Evolutionary conservation across 2,329 filamentous ascomycete genomes (phyloP), one percentile per base, ranked within the genome.

Genomic region (Periconia digitata): DNA sequence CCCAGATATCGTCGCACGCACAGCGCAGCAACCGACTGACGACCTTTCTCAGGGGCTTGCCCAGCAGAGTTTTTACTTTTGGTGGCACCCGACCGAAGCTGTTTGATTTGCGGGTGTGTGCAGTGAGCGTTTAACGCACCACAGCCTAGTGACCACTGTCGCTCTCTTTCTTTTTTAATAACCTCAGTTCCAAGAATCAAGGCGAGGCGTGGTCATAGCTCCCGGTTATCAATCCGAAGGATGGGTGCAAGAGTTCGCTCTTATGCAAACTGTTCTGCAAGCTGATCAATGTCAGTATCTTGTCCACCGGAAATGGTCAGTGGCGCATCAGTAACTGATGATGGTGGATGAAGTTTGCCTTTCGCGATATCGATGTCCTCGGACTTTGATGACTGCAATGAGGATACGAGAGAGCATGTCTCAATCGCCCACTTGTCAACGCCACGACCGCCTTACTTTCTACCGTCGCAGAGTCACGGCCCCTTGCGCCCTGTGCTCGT

Each of bases 31-130:
- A n/a, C n/a, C n/a, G n/a, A n/a, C n/a, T n/a, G n/a, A n/a, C n/a
- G 50, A 44, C 54, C 55, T 53, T 49, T 55, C 59, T 59, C 60
- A 67, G 62, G 62, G 58, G 64, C 48, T n/a, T n/a, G n/a, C n/a
- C 58, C 55, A 47, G 51, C 45, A 57, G 58, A 58, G n/a, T n/a
- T n/a, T n/a, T n/a, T n/a, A 50, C 54, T 53, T 38, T 27, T 41
- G 40, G 52, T 46, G 56, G 53, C 50, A 48, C 53, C 32, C 53
- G 55, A 56, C 49, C 23, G 49, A 44, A 18, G 37, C 49, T 51
- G 46, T 46, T 55, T 65, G 56, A 66, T 65, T 64, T 59, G 62
- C 47, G 43, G 46, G 54, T 48, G 24, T 27, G 44, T 47, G 59
- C 57, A 53, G 55, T 61, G 60, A 52, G 51, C 61, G 47, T 56